phyloP scores from a whole-genome alignment of 2,329 filamentous ascomycete genomes.

The Herpotrichia juniperi region DNA sequence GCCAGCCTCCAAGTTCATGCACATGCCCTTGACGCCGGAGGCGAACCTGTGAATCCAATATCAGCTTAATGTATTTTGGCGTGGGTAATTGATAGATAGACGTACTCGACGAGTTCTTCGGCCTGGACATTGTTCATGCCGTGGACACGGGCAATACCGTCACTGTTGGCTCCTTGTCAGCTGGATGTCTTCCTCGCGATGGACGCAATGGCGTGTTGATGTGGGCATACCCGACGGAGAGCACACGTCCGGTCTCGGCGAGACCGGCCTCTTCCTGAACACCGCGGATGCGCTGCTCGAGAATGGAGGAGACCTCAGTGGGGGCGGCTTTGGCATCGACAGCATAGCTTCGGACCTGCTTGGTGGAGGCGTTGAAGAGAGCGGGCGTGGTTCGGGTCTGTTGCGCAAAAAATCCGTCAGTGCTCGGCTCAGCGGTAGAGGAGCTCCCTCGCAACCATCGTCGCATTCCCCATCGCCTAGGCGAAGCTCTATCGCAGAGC shows the following conservation, averaged over 20 bases:
- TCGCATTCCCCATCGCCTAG: constrained; percentile 42
- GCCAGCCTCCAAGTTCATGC: constrained; percentile 99
- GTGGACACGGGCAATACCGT: constrained; percentile 99
- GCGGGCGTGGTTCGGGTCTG: constrained; percentile 88
- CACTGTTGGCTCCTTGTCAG: constrained; percentile 66
- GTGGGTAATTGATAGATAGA: constrained; percentile 38
- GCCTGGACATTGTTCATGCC: constrained; percentile 99
- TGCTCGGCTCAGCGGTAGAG: constrained; percentile 46
- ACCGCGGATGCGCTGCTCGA: constrained; percentile 98
- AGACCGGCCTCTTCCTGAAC: constrained; percentile 96
- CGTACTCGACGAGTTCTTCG: constrained; percentile 99
- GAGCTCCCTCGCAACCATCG: constrained; percentile 46
- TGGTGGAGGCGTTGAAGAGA: constrained; percentile 71
- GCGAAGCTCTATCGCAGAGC: constrained; percentile 44
- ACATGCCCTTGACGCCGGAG: constrained; percentile 99
- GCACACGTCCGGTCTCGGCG: constrained; percentile 97
- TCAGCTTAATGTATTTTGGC: constrained; percentile 27
- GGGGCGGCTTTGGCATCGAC: constrained; percentile 92
- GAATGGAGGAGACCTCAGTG: constrained; percentile 98
- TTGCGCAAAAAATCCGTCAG: constrained; percentile 57
- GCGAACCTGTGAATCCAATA: constrained; percentile 75
- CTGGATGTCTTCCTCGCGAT: constrained; percentile 24
- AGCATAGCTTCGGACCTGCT: constrained; percentile 86
- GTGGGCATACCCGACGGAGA: constrained; percentile 92
- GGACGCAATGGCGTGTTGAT: constrained; percentile 37